A percentile compares a stretch with the other conserved stretches of the same genome.
phyloP scores from a whole-genome alignment of 2,329 filamentous ascomycete species.

The Furcasterigmium furcatum region DNA sequence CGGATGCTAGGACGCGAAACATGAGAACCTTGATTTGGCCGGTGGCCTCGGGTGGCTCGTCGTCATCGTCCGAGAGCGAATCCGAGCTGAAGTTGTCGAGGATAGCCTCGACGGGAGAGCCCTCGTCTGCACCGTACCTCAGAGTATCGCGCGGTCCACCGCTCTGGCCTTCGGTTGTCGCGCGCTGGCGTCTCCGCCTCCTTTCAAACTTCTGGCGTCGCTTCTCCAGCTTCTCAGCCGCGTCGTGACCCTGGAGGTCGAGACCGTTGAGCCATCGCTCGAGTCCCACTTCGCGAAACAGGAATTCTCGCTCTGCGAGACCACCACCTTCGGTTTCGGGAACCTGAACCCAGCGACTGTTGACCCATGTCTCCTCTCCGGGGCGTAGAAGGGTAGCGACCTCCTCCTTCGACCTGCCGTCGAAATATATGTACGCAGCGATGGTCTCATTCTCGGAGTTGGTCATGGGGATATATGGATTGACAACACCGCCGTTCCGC shows the following conservation, averaged over 20 bases:
- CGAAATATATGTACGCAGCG: conserved; percentile 98
- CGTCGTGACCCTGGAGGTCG: conserved; percentile 90
- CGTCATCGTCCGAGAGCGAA: conserved; percentile 67
- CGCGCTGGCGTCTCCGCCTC: conserved; percentile 62
- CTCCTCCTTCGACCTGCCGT: conserved; percentile 91
- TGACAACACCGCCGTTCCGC: conserved; percentile 55
- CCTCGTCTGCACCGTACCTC: conserved; percentile 75
- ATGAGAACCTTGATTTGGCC: conserved; percentile 98
- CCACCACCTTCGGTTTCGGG: conserved; percentile 89
- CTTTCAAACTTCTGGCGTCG: conserved; percentile 77
- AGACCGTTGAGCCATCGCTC: conserved; percentile 96
- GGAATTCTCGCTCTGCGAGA: conserved; percentile 90
- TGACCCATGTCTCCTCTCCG: conserved; percentile 98
- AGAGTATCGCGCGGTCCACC: conserved; percentile 54
- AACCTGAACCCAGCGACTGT: conserved; percentile 95
- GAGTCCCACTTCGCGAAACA: conserved; percentile 94
- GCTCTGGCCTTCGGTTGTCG: conserved; percentile 26
- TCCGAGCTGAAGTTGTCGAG: conserved; percentile 70
- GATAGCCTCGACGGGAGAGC: conserved; percentile 68
- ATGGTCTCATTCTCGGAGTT: conserved; percentile 94
- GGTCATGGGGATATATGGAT: conserved; percentile 88
- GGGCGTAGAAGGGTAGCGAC: conserved; percentile 89
- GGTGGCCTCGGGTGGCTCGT: conserved; percentile 88
- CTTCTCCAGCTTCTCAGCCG: conserved; percentile 85
- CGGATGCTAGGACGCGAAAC: conserved; percentile 91